phyloP scores from a whole-genome alignment of 176 grass and related monocot species.

The Leersia perrieri region DNA sequence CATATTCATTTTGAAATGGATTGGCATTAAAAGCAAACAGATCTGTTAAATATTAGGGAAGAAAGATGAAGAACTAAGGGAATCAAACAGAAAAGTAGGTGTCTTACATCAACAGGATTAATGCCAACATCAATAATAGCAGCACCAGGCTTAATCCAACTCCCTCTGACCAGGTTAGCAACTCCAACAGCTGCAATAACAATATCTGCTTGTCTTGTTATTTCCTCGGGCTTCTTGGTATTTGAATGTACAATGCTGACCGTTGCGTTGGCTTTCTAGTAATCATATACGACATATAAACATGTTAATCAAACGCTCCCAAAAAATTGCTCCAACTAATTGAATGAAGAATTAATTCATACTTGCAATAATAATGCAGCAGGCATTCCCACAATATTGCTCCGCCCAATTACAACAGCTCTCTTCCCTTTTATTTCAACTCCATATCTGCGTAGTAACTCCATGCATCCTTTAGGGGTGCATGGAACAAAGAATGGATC shows the following conservation, averaged over 20 bases:
- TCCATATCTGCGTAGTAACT: conserved; percentile 71
- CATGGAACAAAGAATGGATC: conserved; percentile 90
- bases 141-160: conserved; percentile 93
- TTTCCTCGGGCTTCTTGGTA: conserved; percentile 82
- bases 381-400: conserved; percentile 97
- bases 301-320: conserved; percentile 10
- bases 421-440: conserved; percentile 88
- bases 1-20: background rate
- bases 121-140: conserved; percentile 96
- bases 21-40: background rate
- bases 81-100: background rate
- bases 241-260: conserved; percentile 92
- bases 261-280: conserved; percentile 95
- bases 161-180: conserved; percentile 79
- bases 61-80: background rate
- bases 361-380: conserved; percentile 85
- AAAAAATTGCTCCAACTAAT: conserved; percentile 5
- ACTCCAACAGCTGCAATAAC: conserved; percentile 91
- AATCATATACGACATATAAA: conserved; percentile 1
- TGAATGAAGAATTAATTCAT: conserved; percentile 25
- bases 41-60: background rate
- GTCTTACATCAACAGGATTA: conserved; percentile 90
- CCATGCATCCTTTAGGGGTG: conserved; percentile 99
- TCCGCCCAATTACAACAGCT: conserved; percentile 86
- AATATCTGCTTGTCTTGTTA: conserved; percentile 89